These are phyloP conservation scores for Camelina neglecta DNA, from an alignment of 345 rosid species.

Conservation along the genomic window DNA sequence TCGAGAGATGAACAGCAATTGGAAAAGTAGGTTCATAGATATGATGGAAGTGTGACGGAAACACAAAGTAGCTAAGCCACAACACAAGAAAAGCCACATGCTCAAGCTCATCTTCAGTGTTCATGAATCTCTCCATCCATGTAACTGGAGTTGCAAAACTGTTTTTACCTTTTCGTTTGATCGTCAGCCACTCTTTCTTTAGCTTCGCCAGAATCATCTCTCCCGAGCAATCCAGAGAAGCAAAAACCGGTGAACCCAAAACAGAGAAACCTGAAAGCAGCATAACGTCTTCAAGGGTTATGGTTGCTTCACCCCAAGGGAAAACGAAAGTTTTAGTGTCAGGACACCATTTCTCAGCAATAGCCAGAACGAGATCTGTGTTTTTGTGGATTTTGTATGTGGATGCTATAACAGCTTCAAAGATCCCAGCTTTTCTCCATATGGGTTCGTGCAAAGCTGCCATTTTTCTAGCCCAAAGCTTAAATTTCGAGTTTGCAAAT, in stretches of 20 bases:
- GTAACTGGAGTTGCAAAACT: not conserved
- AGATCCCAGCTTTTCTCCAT: slow-evolving; percentile 56
- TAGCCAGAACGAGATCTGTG: slow-evolving; percentile 39
- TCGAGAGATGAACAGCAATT: slow-evolving; percentile 47
- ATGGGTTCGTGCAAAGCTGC: slow-evolving; percentile 20
- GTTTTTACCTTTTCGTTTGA: not conserved
- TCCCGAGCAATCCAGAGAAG: slow-evolving; percentile 18
- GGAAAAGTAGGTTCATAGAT: slow-evolving; percentile 3
- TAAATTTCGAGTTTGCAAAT: slow-evolving; percentile 33
- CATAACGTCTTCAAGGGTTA: too few species aligned
- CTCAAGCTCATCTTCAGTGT: slow-evolving; percentile 44
- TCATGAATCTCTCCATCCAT: slow-evolving; percentile 50
- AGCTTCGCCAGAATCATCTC: not conserved
- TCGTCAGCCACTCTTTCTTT: slow-evolving; percentile 7
- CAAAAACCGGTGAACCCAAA: slow-evolving; percentile 49
- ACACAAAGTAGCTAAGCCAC: slow-evolving; percentile 51
- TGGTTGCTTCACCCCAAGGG: slow-evolving; percentile 71
- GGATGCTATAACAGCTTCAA: slow-evolving; percentile 51
- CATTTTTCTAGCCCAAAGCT: slow-evolving; percentile 52
- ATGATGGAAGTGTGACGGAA: not conserved
- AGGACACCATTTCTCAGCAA: slow-evolving; percentile 58
- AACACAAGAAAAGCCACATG: slow-evolving; percentile 53
- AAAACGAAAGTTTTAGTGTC: slow-evolving; percentile 55
- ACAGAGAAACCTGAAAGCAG: too few species aligned
- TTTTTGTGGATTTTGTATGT: slow-evolving; percentile 35